A percentile compares a stretch with the other conserved stretches of the same genome.
Evolutionary conservation across 495 filamentous ascomycete species (phyloP).

Genomic region (Penicillium dipodomyicola): DNA sequence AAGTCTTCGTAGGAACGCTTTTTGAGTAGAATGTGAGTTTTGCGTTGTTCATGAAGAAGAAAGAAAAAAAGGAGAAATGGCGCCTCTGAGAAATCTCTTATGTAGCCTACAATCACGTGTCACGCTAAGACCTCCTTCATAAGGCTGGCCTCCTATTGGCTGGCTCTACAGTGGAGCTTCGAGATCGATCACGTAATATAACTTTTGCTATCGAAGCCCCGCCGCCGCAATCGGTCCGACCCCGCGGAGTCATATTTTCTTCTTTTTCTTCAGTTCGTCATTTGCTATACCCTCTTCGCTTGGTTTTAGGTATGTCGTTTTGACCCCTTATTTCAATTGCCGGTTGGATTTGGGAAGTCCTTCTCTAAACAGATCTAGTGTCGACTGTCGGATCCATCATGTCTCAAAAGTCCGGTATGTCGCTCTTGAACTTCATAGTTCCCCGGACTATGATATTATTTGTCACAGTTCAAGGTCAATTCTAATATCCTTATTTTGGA

Average conservation of each 20-base stretch:
- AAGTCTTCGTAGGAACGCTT: conserved; percentile 59
- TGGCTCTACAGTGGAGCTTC: neutral
- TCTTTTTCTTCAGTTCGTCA: conserved; percentile 22
- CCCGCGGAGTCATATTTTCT: conserved; percentile 29
- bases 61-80: conserved; percentile 41
- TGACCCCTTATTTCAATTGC: conserved; percentile 2
- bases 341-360: neutral
- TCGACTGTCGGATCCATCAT: conserved; percentile 34
- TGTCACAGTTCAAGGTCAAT: conserved; percentile 12
- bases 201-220: conserved; percentile 1
- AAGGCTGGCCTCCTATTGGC: conserved; percentile 1
- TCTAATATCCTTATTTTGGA: conserved; percentile 18
- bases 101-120: conserved; percentile 19
- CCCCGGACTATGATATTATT: conserved; percentile 23
- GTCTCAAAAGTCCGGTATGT: conserved; percentile 48
- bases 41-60: conserved; percentile 64
- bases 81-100: conserved; percentile 17
- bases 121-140: conserved; percentile 6
- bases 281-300: conserved; percentile 17
- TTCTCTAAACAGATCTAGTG: conserved; percentile 20
- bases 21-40: conserved; percentile 61
- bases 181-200: conserved; percentile 11
- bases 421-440: conserved; percentile 22
- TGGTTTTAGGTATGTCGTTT: conserved; percentile 23
- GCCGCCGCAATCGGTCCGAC: conserved; percentile 28